A percentile compares a stretch with the other conserved stretches of the same genome.
Conservation (phyloP, 2,329 filamentous ascomycete species). For the Botrytis elliptica region DNA sequence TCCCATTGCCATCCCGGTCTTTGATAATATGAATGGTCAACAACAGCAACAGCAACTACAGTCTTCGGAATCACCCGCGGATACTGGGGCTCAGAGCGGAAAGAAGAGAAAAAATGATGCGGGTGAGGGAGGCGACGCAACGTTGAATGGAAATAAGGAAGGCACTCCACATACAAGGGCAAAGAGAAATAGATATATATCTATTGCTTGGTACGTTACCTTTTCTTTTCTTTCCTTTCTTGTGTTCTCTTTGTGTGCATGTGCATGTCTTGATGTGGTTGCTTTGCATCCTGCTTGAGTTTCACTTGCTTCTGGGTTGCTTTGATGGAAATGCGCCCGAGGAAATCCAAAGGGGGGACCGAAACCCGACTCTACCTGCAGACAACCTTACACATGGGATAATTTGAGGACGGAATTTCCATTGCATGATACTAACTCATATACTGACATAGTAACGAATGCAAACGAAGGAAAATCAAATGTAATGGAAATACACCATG, state of each 20-base stretch:
- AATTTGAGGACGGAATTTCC: not conserved
- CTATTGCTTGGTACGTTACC: constrained; percentile 39
- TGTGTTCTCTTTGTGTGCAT: not conserved
- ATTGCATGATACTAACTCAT: constrained; percentile 5
- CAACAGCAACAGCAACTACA: constrained; percentile 17
- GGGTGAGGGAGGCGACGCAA: constrained; percentile 22
- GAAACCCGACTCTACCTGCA: not conserved
- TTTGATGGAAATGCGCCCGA: not conserved
- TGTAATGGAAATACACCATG: constrained; percentile 70
- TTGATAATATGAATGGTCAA: constrained; percentile 32
- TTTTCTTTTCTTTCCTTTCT: not conserved
- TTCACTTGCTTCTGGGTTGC: not conserved
- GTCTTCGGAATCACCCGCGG: constrained; percentile 38
- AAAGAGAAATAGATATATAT: constrained; percentile 41
- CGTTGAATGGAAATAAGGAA: constrained; percentile 15
- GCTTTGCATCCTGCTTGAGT: not conserved
- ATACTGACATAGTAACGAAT: constrained; percentile 56
- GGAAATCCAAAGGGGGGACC: not conserved
- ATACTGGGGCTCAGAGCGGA: constrained; percentile 33
- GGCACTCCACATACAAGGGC: constrained; percentile 36
- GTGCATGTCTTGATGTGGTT: not conserved
- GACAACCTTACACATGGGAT: not conserved
- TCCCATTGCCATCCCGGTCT: constrained; percentile 29
- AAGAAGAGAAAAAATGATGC: constrained; percentile 38
- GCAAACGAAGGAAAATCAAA: constrained; percentile 73